Percentiles rank a stretch among this genome's conserved stretches.
Conservation (phyloP, 1,139 yeast genomes). For the Geotrichum histeridarum region DNA sequence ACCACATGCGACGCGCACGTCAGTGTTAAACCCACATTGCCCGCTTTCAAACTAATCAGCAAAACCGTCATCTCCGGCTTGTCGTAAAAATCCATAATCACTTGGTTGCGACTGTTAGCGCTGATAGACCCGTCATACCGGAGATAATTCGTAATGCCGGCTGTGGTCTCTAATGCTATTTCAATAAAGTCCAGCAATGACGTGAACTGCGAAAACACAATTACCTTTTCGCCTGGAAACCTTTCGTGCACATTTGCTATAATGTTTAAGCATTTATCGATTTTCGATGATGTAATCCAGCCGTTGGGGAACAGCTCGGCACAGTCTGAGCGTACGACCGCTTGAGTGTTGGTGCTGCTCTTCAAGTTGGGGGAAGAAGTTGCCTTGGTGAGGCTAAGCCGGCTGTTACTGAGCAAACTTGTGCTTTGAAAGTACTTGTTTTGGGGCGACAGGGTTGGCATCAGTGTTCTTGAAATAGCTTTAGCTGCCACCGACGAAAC, state of each 20-base stretch:
- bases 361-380: neutral
- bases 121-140: conserved; percentile 82
- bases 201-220: conserved; percentile 83
- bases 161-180: conserved; percentile 47
- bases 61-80: conserved; percentile 50
- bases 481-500: neutral
- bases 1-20: conserved; percentile 92
- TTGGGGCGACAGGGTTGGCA: conserved; percentile 3
- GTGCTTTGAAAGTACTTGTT: conserved; percentile 3
- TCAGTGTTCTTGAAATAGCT: neutral
- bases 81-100: conserved; percentile 60
- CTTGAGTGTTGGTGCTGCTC: neutral
- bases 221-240: conserved; percentile 56
- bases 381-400: neutral
- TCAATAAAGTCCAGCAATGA: conserved; percentile 66
- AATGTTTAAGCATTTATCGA: conserved; percentile 47
- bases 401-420: neutral
- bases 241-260: conserved; percentile 42
- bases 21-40: conserved; percentile 85
- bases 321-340: conserved; percentile 26
- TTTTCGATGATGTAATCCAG: conserved; percentile 42
- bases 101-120: conserved; percentile 56
- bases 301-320: conserved; percentile 31
- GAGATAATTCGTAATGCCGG: conserved; percentile 42
- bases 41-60: conserved; percentile 78